Conservation (phyloP, 148 eudicot species). For the Tetragonia tetragonoides region DNA sequence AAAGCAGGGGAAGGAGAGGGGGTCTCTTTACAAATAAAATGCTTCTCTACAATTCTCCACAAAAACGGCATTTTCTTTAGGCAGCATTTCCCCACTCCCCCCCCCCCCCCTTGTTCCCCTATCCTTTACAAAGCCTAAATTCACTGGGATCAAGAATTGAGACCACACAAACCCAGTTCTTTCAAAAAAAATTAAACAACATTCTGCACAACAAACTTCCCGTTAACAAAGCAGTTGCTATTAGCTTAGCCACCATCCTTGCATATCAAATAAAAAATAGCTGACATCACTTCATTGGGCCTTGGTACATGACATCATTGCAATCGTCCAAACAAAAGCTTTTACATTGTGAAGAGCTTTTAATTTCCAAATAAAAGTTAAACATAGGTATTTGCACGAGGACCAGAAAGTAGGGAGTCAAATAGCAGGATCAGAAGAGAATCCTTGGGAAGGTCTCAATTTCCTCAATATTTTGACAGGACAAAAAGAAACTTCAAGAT, state of each 20-base stretch:
- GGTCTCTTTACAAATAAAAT: not conserved
- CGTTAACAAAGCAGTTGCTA: not conserved
- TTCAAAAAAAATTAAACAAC: not conserved
- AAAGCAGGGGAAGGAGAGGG: not conserved
- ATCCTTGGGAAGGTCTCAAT: not conserved
- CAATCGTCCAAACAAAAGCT: not conserved
- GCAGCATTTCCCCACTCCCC: not conserved
- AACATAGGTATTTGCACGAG: too few relatives aligned
- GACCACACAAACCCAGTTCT: not conserved
- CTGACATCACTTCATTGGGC: not conserved
- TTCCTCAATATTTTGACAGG: not conserved
- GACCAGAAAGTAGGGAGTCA: not conserved
- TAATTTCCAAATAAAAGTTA: too few relatives aligned
- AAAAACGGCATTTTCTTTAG: not conserved
- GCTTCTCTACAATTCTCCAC: not conserved
- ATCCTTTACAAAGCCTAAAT: not conserved
- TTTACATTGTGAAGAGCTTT: too few relatives aligned
- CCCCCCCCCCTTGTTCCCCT: not conserved
- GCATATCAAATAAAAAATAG: not conserved
- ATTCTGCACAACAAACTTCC: not conserved
- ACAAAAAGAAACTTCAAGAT: not conserved
- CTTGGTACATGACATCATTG: not conserved
- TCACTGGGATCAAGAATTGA: not conserved
- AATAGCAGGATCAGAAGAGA: not conserved
- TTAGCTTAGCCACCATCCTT: not conserved